Evolutionary conservation across 2,329 filamentous ascomycete genomes (phyloP).

Genomic region (Podosphaera fusca): DNA sequence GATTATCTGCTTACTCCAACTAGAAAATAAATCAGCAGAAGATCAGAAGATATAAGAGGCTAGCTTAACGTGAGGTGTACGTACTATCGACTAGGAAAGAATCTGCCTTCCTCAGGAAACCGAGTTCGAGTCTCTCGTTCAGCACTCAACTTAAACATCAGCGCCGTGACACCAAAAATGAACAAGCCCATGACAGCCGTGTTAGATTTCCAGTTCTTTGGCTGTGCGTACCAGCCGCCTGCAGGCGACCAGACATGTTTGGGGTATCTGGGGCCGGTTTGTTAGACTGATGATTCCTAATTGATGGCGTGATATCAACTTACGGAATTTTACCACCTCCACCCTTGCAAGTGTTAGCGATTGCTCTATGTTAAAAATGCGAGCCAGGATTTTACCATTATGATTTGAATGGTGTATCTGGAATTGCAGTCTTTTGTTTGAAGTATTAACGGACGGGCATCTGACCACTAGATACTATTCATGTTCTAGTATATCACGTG

Average conservation of each 20-base stretch:
- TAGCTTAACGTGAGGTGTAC: slow-evolving; percentile 16
- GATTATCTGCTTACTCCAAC: slow-evolving; percentile 49
- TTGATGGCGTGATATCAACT: slow-evolving; percentile 13
- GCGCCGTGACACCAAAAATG: slow-evolving; percentile 41
- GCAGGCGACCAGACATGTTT: slow-evolving; percentile 99
- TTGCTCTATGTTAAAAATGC: background rate
- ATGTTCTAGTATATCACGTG: no score
- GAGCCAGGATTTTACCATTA: no score
- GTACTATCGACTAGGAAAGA: slow-evolving; percentile 69
- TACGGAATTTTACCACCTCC: slow-evolving; percentile 61
- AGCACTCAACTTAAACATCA: slow-evolving; percentile 50
- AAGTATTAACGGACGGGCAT: no score
- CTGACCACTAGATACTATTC: no score
- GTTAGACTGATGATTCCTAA: slow-evolving; percentile 4
- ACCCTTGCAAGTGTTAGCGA: slow-evolving; percentile 32
- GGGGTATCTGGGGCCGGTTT: slow-evolving; percentile 43
- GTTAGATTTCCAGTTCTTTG: slow-evolving; percentile 85
- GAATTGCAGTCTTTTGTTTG: no score
- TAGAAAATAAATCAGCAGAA: slow-evolving; percentile 18
- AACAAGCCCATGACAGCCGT: slow-evolving; percentile 52
- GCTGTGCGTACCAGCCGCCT: slow-evolving; percentile 93
- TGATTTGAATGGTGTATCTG: no score
- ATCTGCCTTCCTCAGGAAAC: slow-evolving; percentile 54
- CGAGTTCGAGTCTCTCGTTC: slow-evolving; percentile 48
- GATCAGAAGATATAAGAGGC: no score